Conservation (phyloP, 1,284 basidiomycete species). For the Cutaneotrichosporon mucoides region DNA sequence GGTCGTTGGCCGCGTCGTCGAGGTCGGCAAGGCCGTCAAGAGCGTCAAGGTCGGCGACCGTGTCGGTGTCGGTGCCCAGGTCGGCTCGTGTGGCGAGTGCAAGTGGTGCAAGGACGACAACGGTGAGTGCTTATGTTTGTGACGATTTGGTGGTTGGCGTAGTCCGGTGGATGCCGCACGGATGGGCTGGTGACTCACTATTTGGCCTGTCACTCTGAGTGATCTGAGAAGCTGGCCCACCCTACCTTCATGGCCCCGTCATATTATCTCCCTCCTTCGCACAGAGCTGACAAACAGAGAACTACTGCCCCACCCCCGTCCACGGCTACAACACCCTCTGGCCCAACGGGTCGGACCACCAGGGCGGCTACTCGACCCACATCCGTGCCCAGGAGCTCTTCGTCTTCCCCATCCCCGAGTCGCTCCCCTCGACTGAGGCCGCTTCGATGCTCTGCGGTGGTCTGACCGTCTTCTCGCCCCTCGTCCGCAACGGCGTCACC, state of each 20-base stretch:
- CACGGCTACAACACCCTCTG: conserved; percentile 49
- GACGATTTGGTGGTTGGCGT: no score
- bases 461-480: conserved; percentile 63
- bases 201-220: no score
- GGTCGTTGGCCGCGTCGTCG: conserved; percentile 51
- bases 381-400: conserved; percentile 65
- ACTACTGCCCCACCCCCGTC: conserved; percentile 50
- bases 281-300: no score
- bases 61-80: conserved; percentile 54
- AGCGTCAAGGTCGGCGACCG: conserved; percentile 52
- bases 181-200: no score
- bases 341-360: conserved; percentile 56
- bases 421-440: conserved; percentile 56
- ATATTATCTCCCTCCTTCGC: no score
- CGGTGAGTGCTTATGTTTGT: conserved; percentile 29
- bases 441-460: conserved; percentile 60
- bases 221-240: no score
- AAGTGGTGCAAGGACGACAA: conserved; percentile 46
- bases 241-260: no score
- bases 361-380: conserved; percentile 61
- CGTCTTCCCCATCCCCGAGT: conserved; percentile 65
- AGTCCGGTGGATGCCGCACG: no score
- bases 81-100: conserved; percentile 46
- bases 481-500: conserved; percentile 60
- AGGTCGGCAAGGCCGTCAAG: conserved; percentile 49